Conservation (phyloP, 2,329 filamentous ascomycete species). For the Fusarium sp. region DNA sequence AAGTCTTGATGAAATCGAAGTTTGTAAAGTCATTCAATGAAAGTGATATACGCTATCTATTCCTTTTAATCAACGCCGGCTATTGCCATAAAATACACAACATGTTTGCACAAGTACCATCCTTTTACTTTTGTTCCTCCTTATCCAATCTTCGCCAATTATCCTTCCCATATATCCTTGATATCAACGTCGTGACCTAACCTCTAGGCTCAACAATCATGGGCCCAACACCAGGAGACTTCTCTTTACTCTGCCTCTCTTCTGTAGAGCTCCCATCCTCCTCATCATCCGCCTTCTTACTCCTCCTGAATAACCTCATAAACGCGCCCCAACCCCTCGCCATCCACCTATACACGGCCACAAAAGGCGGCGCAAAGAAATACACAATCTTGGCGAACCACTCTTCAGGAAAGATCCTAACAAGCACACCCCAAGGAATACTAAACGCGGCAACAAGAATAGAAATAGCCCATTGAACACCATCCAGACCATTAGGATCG, state of each 20-base stretch:
- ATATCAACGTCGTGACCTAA: too few relatives aligned
- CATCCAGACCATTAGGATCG: constrained; percentile 69
- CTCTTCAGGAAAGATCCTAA: constrained; percentile 20
- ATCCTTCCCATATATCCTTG: not conserved
- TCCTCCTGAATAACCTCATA: constrained; percentile 3
- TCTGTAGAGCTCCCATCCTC: not conserved
- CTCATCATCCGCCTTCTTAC: not conserved
- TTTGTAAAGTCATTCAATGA: not conserved
- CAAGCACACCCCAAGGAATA: constrained; percentile 19
- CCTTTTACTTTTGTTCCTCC: not conserved
- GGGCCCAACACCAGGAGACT: not conserved
- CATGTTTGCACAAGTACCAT: not conserved
- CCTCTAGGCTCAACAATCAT: constrained; percentile 12
- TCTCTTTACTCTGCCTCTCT: not conserved
- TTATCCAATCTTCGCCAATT: not conserved
- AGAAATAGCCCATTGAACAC: constrained; percentile 86
- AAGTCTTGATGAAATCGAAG: not conserved
- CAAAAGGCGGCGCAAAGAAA: constrained; percentile 19
- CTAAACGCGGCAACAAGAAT: constrained; percentile 62
- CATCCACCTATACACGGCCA: not conserved
- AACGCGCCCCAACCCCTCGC: not conserved
- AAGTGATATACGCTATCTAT: not conserved
- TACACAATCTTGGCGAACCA: constrained; percentile 16
- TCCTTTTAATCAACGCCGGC: not conserved
- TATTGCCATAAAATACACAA: not conserved